A percentile compares a stretch with the other conserved stretches of the same genome.
Conservation (phyloP, 2,329 filamentous ascomycete genomes). For the Blastomyces emzantsi region DNA sequence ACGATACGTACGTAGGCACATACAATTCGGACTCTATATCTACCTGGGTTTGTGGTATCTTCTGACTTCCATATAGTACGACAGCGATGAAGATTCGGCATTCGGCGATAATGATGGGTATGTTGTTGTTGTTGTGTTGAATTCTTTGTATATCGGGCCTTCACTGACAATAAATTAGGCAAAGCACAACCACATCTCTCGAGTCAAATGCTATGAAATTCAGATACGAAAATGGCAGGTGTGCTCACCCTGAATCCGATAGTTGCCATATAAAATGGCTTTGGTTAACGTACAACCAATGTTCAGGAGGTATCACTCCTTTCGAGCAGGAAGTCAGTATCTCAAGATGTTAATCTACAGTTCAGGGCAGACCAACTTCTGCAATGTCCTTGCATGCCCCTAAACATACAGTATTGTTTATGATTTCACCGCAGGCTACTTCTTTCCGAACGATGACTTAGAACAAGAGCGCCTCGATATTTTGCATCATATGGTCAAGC, state of each 20-base stretch:
- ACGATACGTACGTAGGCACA: not conserved
- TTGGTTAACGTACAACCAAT: not conserved
- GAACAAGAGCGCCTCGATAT: conserved; percentile 20
- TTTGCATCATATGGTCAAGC: conserved; percentile 36
- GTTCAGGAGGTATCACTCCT: conserved; percentile 16
- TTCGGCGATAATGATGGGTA: conserved; percentile 4
- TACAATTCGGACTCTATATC: not conserved
- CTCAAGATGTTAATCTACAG: not conserved
- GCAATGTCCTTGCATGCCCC: not conserved
- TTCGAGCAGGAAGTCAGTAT: conserved; percentile 13
- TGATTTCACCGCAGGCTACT: conserved; percentile 9
- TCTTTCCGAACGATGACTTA: conserved; percentile 17
- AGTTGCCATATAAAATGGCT: not conserved
- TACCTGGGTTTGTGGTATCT: not conserved
- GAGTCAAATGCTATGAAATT: conserved; percentile 15
- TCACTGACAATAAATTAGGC: conserved; percentile 3
- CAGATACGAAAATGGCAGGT: conserved; percentile 17
- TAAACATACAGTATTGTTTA: conserved; percentile 9
- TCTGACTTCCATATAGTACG: not conserved
- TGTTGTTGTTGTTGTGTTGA: not conserved
- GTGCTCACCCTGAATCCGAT: not conserved
- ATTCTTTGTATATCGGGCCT: not conserved
- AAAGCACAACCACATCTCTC: conserved; percentile 12
- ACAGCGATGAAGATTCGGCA: not conserved
- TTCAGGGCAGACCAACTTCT: not conserved